These are phyloP conservation scores for Ceriops tagal DNA, from an alignment of 345 rosid genomes.

Conservation along the genomic window DNA sequence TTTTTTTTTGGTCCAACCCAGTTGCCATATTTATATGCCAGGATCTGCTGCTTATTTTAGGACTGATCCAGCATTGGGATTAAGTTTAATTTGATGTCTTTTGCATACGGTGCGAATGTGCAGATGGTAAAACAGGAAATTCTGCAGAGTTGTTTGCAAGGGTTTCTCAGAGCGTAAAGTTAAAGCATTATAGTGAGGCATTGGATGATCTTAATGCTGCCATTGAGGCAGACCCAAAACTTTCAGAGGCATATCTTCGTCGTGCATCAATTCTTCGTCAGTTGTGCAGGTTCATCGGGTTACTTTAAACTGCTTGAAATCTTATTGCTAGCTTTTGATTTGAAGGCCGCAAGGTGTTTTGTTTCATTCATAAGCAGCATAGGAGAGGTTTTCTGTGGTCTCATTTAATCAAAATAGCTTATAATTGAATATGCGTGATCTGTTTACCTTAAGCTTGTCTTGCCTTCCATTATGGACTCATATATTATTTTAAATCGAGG, in stretches of 20 bases:
- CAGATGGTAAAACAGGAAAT: conserved; percentile 63
- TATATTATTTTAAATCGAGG: too few species aligned
- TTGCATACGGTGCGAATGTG: background rate
- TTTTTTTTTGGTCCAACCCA: too few species aligned
- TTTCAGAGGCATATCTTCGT: conserved; percentile 78
- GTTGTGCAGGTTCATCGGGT: conserved; percentile 65
- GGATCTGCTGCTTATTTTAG: background rate
- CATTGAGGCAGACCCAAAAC: conserved; percentile 80
- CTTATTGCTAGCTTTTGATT: background rate
- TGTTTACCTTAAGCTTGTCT: too few species aligned
- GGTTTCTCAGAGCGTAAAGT: conserved; percentile 73
- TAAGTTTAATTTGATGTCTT: background rate
- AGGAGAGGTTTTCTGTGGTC: too few species aligned
- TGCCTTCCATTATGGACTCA: too few species aligned
- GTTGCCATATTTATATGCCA: background rate
- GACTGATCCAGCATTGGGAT: background rate
- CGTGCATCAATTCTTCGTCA: conserved; percentile 83
- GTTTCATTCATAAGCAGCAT: too few species aligned
- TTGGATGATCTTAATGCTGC: conserved; percentile 91
- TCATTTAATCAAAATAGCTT: too few species aligned
- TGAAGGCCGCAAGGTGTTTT: too few species aligned
- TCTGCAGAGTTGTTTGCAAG: conserved; percentile 71
- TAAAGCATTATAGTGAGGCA: conserved; percentile 80
- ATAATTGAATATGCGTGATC: too few species aligned
- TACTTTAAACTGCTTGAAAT: background rate